Evolutionary conservation across 2,329 filamentous ascomycete genomes (phyloP), one percentile per base, ranked within the genome.

Genomic region (Neonectria sp.): DNA sequence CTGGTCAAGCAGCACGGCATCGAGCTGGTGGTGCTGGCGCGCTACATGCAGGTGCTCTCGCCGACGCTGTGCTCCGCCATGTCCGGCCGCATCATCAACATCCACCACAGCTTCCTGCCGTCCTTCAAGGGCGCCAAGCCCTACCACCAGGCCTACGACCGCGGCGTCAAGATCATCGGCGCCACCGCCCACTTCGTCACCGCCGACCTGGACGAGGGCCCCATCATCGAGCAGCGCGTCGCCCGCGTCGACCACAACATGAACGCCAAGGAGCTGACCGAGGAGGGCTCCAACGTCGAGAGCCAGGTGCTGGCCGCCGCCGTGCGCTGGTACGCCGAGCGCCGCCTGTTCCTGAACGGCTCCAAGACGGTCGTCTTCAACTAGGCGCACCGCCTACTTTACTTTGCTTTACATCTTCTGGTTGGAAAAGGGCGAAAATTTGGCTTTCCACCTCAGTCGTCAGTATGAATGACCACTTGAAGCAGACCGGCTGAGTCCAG

Each of bases 1-100:
- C 87, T 96, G 49, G 89, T 93, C 77, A 82, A 83, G 72, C 81
- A 91, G 81, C 85, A 95, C 80, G 82, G 88, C 71, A 89, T 96
- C 76, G 93, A 96, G 77, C 88, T 96, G 60, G 88, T 96, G 60
- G 93, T 96, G 1, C 85, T 96, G 53, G 93, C 93, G 7, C 90
- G 93, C 67, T 96, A 96, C 83, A 96, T 96, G 93, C 93, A 96
- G 83, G 92, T 96, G 35, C 86, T 96, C 12, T 93, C 90, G 25
- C 93, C 93, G 0, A 88, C 82, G 9, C 85, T 96, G 46, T 96
- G 93, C 83, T 83, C 86, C 65, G 92, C 89, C 75, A 95, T 96
- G 93, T 92, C 90, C 57, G 93, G 93, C 65, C 91, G 90, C 79
- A 96, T 96, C 83, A 95, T 96, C 91, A 96, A 96, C 84, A 95